Conservation (phyloP, 257 asterid genomes). For the Przewalskia tangutica region DNA sequence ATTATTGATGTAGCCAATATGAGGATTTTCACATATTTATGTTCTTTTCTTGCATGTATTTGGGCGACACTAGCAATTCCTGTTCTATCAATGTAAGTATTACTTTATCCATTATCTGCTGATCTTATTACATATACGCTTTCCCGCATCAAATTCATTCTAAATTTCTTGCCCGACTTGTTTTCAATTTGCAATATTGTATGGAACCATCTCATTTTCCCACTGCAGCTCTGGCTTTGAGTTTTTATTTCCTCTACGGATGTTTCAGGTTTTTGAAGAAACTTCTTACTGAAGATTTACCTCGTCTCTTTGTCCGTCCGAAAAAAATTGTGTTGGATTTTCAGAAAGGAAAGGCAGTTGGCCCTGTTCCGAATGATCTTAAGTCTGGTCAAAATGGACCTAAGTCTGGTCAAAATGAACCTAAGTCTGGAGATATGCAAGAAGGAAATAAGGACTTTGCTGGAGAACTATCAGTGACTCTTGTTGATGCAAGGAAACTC, state of each 20-base stretch:
- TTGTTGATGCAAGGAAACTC: conserved; percentile 86
- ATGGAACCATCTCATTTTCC: not conserved
- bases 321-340: conserved; percentile 85
- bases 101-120: not conserved
- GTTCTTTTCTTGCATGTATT: conserved; percentile 19
- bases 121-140: not conserved
- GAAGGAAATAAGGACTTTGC: conserved; percentile 76
- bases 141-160: not conserved
- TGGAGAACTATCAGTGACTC: conserved; percentile 94
- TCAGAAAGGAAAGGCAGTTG: conserved; percentile 75
- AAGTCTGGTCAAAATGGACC: conserved; percentile 25
- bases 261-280: conserved; percentile 72
- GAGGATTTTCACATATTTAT: conserved; percentile 16
- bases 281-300: conserved; percentile 92
- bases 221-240: not conserved
- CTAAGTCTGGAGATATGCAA: conserved; percentile 52
- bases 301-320: conserved; percentile 91
- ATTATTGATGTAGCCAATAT: not conserved
- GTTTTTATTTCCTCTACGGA: not conserved
- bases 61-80: conserved; percentile 72
- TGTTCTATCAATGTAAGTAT: conserved; percentile 88
- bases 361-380: conserved; percentile 35
- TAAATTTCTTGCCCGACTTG: not conserved
- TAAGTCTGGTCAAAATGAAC: conserved; percentile 37
- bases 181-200: not conserved